Percentiles rank a stretch among this genome's conserved stretches.
Evolutionary conservation across 2,329 filamentous ascomycete species (phyloP).

Genomic region (Xylaria sp.): DNA sequence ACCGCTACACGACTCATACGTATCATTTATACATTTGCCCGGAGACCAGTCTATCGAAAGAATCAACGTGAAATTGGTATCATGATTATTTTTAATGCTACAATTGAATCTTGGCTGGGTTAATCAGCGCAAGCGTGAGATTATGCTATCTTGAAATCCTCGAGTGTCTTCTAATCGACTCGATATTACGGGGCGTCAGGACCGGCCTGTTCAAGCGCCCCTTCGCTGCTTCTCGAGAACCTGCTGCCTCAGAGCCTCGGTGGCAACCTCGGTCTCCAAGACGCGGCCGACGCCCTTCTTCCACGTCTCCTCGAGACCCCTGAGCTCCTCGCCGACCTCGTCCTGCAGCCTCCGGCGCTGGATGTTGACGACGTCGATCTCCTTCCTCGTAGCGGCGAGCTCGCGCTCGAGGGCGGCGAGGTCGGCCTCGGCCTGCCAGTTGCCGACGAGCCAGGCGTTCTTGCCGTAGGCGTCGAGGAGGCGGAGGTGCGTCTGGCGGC

Average conservation of each 20-base stretch:
- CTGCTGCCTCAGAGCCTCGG: constrained; percentile 75
- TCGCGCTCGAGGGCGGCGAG: constrained; percentile 78
- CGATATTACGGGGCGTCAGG: neutral
- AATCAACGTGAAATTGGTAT: constrained; percentile 33
- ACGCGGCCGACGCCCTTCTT: constrained; percentile 79
- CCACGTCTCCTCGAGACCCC: constrained; percentile 81
- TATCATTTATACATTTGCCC: constrained; percentile 18
- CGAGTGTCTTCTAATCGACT: neutral
- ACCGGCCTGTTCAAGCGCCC: constrained; percentile 20
- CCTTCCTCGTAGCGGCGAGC: constrained; percentile 72
- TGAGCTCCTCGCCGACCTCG: constrained; percentile 77
- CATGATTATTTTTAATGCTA: constrained; percentile 25
- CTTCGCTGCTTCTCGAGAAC: constrained; percentile 71
- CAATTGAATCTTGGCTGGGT: neutral
- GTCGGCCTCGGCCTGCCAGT: constrained; percentile 81
- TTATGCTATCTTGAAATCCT: neutral
- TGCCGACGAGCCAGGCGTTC: constrained; percentile 91
- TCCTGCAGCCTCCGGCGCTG: constrained; percentile 77
- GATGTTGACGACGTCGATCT: constrained; percentile 79
- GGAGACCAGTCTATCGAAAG: neutral
- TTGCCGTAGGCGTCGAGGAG: constrained; percentile 86
- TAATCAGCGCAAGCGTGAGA: constrained; percentile 1
- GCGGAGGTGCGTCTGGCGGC: constrained; percentile 67
- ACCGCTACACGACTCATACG: constrained; percentile 36
- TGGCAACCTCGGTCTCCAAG: constrained; percentile 87